phyloP scores from a whole-genome alignment of 2,329 filamentous ascomycete species.

The Claviceps maximensis region DNA sequence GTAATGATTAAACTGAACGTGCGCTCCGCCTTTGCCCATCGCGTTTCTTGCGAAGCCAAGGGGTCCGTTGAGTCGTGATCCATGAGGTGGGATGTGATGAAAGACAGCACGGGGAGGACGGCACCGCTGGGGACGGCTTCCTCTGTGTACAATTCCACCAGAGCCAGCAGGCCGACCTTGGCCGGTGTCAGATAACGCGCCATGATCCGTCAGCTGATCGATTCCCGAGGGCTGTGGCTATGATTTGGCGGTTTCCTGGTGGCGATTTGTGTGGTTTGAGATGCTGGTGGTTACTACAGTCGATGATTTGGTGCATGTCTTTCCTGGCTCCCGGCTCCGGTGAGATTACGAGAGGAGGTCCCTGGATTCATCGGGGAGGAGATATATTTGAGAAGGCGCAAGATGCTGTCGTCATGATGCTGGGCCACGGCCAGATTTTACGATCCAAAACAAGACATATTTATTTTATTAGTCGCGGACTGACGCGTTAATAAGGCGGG shows the following conservation, averaged over 20 bases:
- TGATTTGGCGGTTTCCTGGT: background rate
- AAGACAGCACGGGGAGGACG: slow-evolving; percentile 65
- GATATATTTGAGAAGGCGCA: background rate
- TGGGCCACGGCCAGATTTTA: background rate
- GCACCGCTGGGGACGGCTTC: slow-evolving; percentile 54
- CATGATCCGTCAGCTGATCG: slow-evolving; percentile 35
- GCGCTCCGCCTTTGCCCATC: slow-evolving; percentile 36
- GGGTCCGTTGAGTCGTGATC: slow-evolving; percentile 25
- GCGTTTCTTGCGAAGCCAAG: slow-evolving; percentile 14
- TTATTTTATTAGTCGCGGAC: background rate
- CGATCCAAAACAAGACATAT: background rate
- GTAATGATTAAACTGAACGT: slow-evolving; percentile 39
- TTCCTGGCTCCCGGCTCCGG: background rate
- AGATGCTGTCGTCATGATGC: background rate
- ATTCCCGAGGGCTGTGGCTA: background rate
- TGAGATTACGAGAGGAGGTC: background rate
- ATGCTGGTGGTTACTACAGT: background rate
- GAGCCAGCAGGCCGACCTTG: slow-evolving; percentile 68
- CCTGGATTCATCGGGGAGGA: background rate
- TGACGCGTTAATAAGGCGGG: background rate
- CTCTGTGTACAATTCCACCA: slow-evolving; percentile 71
- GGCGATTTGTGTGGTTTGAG: background rate
- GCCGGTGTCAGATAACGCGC: slow-evolving; percentile 77
- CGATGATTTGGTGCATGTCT: background rate
- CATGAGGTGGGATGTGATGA: slow-evolving; percentile 60